Conservation (phyloP, 495 filamentous ascomycete species). For the Pseudoneurospora amorphoporcata region DNA sequence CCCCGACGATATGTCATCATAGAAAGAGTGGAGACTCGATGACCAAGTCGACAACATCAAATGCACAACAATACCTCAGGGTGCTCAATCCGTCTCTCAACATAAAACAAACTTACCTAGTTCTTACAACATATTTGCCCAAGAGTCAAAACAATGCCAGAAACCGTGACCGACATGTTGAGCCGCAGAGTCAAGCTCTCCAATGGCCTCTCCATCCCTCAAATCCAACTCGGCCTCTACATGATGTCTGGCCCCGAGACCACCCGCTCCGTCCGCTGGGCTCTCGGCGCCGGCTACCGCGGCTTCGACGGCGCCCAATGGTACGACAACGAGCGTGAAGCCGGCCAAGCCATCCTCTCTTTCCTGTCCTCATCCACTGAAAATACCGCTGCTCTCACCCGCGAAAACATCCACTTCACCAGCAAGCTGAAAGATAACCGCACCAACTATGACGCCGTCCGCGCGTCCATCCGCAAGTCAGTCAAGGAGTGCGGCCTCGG, state of each 20-base stretch:
- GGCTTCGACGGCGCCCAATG: constrained; percentile 53
- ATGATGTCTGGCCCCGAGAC: constrained; percentile 44
- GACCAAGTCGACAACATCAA: background rate
- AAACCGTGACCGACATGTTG: constrained; percentile 1
- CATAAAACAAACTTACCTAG: background rate
- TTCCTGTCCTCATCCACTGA: constrained; percentile 31
- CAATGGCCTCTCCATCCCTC: constrained; percentile 51
- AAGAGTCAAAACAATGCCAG: background rate
- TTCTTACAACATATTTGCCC: background rate
- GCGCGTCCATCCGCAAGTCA: constrained; percentile 44
- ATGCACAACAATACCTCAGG: background rate
- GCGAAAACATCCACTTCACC: constrained; percentile 58
- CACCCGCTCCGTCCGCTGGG: constrained; percentile 35
- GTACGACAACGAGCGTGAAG: constrained; percentile 53
- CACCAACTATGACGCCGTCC: constrained; percentile 45
- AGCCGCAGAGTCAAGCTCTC: constrained; percentile 30
- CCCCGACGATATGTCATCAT: background rate
- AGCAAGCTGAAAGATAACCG: constrained; percentile 50
- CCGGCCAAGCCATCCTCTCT: constrained; percentile 44
- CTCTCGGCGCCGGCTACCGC: constrained; percentile 37
- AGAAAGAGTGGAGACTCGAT: background rate
- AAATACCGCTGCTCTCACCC: constrained; percentile 34
- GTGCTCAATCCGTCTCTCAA: background rate
- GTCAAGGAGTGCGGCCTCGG: constrained; percentile 44
- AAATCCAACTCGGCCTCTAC: constrained; percentile 59